phyloP scores from a whole-genome alignment of 2,329 filamentous ascomycete species.

The Chaetomiaceae sp. region DNA sequence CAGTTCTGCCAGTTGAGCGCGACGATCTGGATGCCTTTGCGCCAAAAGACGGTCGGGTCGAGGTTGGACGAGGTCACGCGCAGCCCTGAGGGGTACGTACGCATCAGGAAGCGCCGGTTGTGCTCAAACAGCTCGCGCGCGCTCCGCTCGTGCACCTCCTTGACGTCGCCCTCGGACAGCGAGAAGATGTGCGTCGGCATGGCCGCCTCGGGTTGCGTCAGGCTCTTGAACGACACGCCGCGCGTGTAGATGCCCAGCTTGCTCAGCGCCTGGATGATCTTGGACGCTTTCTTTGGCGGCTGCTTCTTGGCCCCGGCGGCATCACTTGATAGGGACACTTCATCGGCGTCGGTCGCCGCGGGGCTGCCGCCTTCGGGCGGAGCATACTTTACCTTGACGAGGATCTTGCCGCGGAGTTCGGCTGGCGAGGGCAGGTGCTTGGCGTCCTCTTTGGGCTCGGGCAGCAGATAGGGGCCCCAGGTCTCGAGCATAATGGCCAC shows the following conservation, averaged over 20 bases:
- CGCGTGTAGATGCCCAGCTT: conserved; percentile 77
- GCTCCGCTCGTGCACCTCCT: conserved; percentile 52
- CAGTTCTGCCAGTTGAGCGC: conserved; percentile 91
- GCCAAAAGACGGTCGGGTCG: conserved; percentile 81
- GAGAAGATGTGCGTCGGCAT: conserved; percentile 69
- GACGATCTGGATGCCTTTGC: conserved; percentile 83
- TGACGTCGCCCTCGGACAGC: conserved; percentile 59
- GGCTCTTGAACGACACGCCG: conserved; percentile 75
- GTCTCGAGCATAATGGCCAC: conserved; percentile 84
- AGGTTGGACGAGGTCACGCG: conserved; percentile 82
- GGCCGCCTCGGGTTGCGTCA: conserved; percentile 64
- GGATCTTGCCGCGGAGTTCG: conserved; percentile 70
- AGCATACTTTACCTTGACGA: conserved; percentile 75
- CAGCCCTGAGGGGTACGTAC: conserved; percentile 79
- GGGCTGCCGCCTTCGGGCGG: conserved; percentile 34
- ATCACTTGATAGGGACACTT: conserved; percentile 31
- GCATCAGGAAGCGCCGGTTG: conserved; percentile 78
- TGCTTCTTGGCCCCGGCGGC: conserved; percentile 30
- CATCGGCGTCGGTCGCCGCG: conserved; percentile 30
- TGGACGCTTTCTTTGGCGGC: conserved; percentile 52
- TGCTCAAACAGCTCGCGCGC: conserved; percentile 64
- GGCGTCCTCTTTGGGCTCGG: conserved; percentile 45
- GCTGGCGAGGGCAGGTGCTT: conserved; percentile 61
- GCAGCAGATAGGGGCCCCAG: conserved; percentile 71
- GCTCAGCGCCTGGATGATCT: conserved; percentile 70